Conservation (phyloP, 2,329 filamentous ascomycete genomes). For the Aspergillus brasiliensis region DNA sequence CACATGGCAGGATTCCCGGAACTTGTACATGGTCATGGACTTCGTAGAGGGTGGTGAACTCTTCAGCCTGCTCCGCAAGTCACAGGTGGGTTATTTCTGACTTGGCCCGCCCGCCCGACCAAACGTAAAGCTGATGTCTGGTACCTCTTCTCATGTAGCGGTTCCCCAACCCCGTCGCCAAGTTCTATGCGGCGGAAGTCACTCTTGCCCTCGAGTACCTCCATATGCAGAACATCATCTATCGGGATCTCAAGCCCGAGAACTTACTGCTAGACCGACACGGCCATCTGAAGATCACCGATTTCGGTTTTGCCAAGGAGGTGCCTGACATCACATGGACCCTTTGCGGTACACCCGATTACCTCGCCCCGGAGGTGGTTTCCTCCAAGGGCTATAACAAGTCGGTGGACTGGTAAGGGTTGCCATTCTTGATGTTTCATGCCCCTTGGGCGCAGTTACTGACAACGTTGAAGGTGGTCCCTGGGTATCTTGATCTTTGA, state of each 20-base stretch:
- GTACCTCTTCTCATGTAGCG: slow-evolving; percentile 59
- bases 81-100: slow-evolving; percentile 63
- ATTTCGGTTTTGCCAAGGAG: slow-evolving; percentile 98
- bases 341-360: slow-evolving; percentile 94
- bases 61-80: slow-evolving; percentile 93
- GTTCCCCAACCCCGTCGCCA: slow-evolving; percentile 97
- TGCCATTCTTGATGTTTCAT: background rate
- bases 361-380: slow-evolving; percentile 96
- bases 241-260: slow-evolving; percentile 94
- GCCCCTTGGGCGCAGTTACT: background rate
- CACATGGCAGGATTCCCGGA: slow-evolving; percentile 93
- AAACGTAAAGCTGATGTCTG: background rate
- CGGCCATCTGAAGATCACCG: slow-evolving; percentile 93
- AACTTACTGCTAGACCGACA: slow-evolving; percentile 90
- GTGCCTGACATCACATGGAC: slow-evolving; percentile 99
- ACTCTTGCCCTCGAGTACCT: slow-evolving; percentile 94
- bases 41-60: slow-evolving; percentile 98
- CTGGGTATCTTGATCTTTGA: slow-evolving; percentile 98
- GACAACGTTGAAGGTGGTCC: slow-evolving; percentile 74
- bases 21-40: slow-evolving; percentile 99
- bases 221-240: slow-evolving; percentile 94
- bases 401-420: slow-evolving; percentile 89
- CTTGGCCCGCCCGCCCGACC: slow-evolving; percentile 16
- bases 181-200: slow-evolving; percentile 98
- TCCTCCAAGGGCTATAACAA: slow-evolving; percentile 99